A percentile compares a stretch with the other conserved stretches of the same genome.
Evolutionary conservation across 2,329 filamentous ascomycete species (phyloP).

Genomic region (Capronia americana): DNA sequence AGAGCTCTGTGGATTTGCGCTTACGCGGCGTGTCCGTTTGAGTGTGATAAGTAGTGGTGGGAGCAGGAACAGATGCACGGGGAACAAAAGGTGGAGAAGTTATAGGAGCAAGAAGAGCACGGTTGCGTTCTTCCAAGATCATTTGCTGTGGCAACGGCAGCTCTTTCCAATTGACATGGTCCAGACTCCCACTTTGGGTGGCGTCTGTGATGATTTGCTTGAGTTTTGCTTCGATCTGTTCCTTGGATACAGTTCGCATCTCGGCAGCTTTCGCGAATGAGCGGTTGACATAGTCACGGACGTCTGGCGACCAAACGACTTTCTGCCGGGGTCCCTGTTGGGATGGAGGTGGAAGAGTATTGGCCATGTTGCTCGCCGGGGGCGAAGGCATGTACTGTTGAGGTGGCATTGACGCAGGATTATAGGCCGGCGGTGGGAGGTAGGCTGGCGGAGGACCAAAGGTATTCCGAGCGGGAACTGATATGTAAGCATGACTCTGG

Average conservation of each 20-base stretch:
- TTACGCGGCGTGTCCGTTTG: constrained; percentile 65
- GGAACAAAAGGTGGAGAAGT: constrained; percentile 37
- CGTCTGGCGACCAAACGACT: constrained; percentile 80
- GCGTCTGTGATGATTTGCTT: constrained; percentile 84
- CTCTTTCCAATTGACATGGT: constrained; percentile 79
- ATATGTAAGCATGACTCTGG: constrained; percentile 63
- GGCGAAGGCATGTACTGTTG: constrained; percentile 42
- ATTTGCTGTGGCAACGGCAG: constrained; percentile 86
- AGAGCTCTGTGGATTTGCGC: constrained; percentile 75
- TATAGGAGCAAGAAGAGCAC: constrained; percentile 38
- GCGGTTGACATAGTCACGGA: constrained; percentile 86
- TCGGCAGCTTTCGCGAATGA: constrained; percentile 80
- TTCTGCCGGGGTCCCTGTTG: constrained; percentile 59
- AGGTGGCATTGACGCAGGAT: constrained; percentile 37
- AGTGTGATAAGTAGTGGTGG: constrained; percentile 38
- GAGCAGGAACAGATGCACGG: constrained; percentile 29
- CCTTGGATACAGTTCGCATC: constrained; percentile 64
- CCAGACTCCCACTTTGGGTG: constrained; percentile 74
- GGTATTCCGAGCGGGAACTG: constrained; percentile 67
- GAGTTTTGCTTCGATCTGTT: constrained; percentile 82
- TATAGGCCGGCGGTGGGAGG: constrained; percentile 41
- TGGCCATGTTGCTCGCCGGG: constrained; percentile 36
- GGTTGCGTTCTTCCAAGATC: constrained; percentile 71
- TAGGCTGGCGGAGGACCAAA: constrained; percentile 52
- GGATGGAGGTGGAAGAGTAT: constrained; percentile 42